These are phyloP conservation scores for Chrysoporthe puriensis DNA, from an alignment of 2,329 filamentous ascomycete genomes.

Conservation along the genomic window DNA sequence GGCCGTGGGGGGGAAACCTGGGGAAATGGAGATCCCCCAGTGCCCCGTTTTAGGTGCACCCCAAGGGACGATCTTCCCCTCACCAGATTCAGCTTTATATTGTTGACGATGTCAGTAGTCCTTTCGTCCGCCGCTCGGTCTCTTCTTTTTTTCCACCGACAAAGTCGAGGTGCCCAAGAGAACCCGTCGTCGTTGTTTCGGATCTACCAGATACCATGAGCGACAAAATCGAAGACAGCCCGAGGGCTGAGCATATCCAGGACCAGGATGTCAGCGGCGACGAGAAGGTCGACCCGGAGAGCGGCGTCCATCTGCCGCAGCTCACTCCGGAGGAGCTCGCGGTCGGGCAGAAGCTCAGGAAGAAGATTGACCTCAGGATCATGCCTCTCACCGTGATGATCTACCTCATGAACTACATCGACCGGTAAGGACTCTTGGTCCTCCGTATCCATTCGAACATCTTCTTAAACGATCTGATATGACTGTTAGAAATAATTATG, in stretches of 20 bases:
- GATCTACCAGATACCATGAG: neutral
- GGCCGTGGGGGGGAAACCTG: neutral
- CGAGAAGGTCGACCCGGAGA: slow-evolving; percentile 16
- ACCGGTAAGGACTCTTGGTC: slow-evolving; percentile 37
- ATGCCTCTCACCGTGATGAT: slow-evolving; percentile 71
- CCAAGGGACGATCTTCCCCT: neutral
- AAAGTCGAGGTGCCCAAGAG: neutral
- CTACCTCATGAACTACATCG: slow-evolving; percentile 72
- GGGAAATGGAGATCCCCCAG: neutral
- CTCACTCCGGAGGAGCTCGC: slow-evolving; percentile 30
- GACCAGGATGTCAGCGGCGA: slow-evolving; percentile 18
- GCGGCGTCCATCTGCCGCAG: slow-evolving; percentile 16
- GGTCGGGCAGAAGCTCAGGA: slow-evolving; percentile 60
- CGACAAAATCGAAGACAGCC: slow-evolving; percentile 21
- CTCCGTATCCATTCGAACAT: slow-evolving; percentile 11
- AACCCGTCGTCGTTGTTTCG: neutral
- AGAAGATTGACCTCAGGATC: slow-evolving; percentile 68
- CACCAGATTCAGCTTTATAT: neutral
- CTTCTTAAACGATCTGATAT: neutral
- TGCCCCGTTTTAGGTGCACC: neutral
- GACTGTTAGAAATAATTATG: slow-evolving; percentile 34
- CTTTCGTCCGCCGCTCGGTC: neutral
- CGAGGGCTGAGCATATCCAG: slow-evolving; percentile 23
- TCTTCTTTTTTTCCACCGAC: neutral
- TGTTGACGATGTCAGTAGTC: neutral